These are phyloP conservation scores for Colletotrichum sp. DNA, from an alignment of 2,329 filamentous ascomycete genomes.

Conservation along the genomic window DNA sequence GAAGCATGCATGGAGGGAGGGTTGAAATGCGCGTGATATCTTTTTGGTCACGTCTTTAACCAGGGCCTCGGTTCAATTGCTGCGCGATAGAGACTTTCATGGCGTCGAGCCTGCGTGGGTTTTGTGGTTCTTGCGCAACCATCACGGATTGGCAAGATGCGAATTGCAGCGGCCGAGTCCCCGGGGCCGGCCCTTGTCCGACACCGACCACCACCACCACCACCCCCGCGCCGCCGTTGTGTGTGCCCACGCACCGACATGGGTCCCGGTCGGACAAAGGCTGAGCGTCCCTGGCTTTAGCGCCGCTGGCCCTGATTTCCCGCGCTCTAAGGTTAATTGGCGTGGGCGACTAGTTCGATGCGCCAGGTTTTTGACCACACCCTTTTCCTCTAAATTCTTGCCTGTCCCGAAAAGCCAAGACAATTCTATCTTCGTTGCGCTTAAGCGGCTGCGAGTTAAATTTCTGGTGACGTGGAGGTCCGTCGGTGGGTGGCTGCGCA, in stretches of 20 bases:
- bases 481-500: neutral
- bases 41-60: neutral
- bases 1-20: neutral
- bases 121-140: neutral
- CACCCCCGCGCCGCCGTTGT: neutral
- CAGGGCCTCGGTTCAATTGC: neutral
- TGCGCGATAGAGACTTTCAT: neutral
- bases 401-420: neutral
- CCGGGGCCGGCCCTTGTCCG: neutral
- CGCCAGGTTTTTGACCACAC: neutral
- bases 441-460: neutral
- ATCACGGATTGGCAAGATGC: neutral
- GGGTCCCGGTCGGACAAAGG: neutral
- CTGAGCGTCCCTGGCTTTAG: neutral
- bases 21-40: neutral
- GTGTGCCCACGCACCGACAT: neutral
- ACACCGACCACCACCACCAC: neutral
- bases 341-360: neutral
- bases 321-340: neutral
- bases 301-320: neutral
- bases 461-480: neutral
- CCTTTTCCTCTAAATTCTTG: neutral
- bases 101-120: neutral
- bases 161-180: neutral
- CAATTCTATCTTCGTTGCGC: neutral